A percentile compares a stretch with the other conserved stretches of the same genome.
phyloP scores from a whole-genome alignment of 768 basidiomycete species.

The Termitomyces sp. region DNA sequence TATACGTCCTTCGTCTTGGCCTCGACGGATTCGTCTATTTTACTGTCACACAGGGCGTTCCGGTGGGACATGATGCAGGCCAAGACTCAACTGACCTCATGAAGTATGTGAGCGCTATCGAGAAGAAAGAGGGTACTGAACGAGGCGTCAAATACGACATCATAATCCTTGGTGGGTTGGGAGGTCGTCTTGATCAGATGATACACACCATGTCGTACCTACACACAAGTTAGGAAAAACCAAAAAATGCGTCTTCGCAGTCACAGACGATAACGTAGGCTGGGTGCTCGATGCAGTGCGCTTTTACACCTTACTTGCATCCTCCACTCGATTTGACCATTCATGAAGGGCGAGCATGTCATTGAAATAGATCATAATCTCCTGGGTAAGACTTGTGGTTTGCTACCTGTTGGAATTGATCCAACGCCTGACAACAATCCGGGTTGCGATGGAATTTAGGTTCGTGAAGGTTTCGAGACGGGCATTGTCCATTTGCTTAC shows the following conservation, averaged over 20 bases:
- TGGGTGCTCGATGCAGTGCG: slow-evolving; percentile 80
- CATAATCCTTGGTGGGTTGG: slow-evolving; percentile 81
- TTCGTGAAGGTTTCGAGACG: slow-evolving; percentile 25
- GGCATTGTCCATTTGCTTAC: background rate
- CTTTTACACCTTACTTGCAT: background rate
- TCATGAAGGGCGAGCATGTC: slow-evolving; percentile 68
- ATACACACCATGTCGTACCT: slow-evolving; percentile 83
- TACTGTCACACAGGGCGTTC: slow-evolving; percentile 50
- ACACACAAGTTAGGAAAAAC: slow-evolving; percentile 68
- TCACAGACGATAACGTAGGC: slow-evolving; percentile 88
- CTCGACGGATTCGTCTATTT: background rate
- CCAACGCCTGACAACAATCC: slow-evolving; percentile 67
- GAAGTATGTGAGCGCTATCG: slow-evolving; percentile 53
- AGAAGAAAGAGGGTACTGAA: slow-evolving; percentile 48
- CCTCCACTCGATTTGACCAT: background rate
- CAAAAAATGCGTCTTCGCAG: slow-evolving; percentile 57
- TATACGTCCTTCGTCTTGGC: slow-evolving; percentile 45
- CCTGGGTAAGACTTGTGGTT: slow-evolving; percentile 91
- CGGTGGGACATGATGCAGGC: slow-evolving; percentile 59
- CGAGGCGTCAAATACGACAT: slow-evolving; percentile 55
- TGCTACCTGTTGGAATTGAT: slow-evolving; percentile 87
- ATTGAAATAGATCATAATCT: slow-evolving; percentile 69
- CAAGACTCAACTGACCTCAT: no score
- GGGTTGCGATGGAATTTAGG: slow-evolving; percentile 91
- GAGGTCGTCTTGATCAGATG: slow-evolving; percentile 92